A percentile compares a stretch with the other conserved stretches of the same genome.
Conservation (phyloP, 345 rosid species). For the Balakata baccata region DNA sequence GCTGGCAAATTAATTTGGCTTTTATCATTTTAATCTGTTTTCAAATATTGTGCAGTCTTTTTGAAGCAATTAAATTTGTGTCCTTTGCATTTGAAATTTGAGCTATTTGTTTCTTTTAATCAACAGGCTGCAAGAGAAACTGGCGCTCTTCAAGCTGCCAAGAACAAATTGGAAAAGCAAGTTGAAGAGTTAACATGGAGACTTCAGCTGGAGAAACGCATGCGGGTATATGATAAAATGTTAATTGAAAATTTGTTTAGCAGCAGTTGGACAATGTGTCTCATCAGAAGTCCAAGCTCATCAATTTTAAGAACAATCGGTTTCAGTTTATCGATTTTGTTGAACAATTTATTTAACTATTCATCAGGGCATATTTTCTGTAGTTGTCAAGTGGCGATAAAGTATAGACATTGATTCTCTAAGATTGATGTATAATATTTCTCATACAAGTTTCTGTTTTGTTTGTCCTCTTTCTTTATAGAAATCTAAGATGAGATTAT, state of each 20-base stretch:
- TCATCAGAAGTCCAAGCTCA: not conserved
- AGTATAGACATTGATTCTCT: not conserved
- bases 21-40: not conserved
- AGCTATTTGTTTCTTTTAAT: constrained; percentile 10
- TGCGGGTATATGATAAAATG: constrained; percentile 55
- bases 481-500: not conserved
- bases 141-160: constrained; percentile 99
- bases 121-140: constrained; percentile 94
- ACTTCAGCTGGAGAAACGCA: constrained; percentile 92
- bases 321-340: not conserved
- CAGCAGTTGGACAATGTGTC: too few species aligned
- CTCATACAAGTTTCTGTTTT: not conserved
- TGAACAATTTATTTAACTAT: not conserved
- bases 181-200: constrained; percentile 99
- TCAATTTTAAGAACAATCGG: not conserved
- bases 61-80: not conserved
- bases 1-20: not conserved
- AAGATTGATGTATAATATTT: not conserved
- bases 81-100: not conserved
- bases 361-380: not conserved
- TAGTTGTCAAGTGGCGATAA: not conserved
- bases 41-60: not conserved
- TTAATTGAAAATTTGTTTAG: not conserved
- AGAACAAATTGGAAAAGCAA: constrained; percentile 93
- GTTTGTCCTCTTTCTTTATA: constrained; percentile 1